Percentiles rank a stretch among this genome's conserved stretches.
phyloP scores from a whole-genome alignment of 2,329 filamentous ascomycete species.

The Exophiala phaeomuriformis region DNA sequence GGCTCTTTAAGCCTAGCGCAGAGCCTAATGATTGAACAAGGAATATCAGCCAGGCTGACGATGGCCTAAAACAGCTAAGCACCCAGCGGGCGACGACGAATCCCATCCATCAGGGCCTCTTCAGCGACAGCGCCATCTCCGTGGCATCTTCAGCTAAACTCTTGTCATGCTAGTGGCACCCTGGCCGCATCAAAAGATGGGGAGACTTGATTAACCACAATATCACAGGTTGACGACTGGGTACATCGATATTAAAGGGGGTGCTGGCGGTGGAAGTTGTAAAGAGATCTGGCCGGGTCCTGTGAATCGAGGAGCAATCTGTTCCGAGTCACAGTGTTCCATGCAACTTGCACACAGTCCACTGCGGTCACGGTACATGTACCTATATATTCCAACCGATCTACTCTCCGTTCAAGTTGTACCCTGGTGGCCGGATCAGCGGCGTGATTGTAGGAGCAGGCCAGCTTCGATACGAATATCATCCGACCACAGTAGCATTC shows the following conservation, averaged over 20 bases:
- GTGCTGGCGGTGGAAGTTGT: too few relatives aligned
- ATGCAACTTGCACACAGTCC: too few relatives aligned
- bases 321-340: too few relatives aligned
- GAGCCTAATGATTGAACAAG: neutral
- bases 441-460: neutral
- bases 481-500: neutral
- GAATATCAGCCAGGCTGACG: neutral
- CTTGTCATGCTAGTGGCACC: neutral
- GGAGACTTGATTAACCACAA: neutral
- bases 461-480: neutral
- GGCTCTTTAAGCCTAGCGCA: neutral
- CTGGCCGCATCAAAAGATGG: neutral
- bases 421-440: too few relatives aligned
- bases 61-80: neutral
- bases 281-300: too few relatives aligned
- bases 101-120: neutral
- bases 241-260: too few relatives aligned
- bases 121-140: neutral
- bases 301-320: too few relatives aligned
- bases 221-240: neutral
- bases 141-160: neutral
- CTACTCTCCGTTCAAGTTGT: too few relatives aligned
- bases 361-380: too few relatives aligned
- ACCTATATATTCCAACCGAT: too few relatives aligned
- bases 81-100: neutral